A percentile compares a stretch with the other conserved stretches of the same genome.
phyloP scores from a whole-genome alignment of 2,329 filamentous ascomycete species.

The Cercospora brassicicola region DNA sequence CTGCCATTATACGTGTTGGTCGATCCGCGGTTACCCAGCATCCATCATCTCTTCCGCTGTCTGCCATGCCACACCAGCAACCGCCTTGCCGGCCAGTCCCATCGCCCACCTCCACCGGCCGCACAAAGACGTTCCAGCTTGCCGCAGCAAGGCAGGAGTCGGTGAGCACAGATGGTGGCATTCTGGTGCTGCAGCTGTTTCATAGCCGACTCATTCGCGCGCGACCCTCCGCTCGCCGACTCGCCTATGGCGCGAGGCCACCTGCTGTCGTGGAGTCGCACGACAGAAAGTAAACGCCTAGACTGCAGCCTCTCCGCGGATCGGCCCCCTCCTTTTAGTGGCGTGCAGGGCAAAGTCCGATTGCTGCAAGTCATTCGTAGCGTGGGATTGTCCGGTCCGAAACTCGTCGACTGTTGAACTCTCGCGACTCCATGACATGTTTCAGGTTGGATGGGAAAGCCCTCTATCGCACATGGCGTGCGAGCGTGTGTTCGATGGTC shows the following conservation, averaged over 20 bases:
- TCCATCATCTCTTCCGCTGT: neutral
- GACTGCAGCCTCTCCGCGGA: slow-evolving; percentile 1
- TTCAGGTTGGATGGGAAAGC: slow-evolving; percentile 9
- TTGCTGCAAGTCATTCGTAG: slow-evolving; percentile 21
- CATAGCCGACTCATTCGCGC: slow-evolving; percentile 22
- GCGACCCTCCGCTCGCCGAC: slow-evolving; percentile 13
- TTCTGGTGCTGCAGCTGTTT: slow-evolving; percentile 17
- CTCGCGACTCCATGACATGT: slow-evolving; percentile 7
- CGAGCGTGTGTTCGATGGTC: neutral
- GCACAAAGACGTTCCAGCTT: neutral
- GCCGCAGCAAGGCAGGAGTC: slow-evolving; percentile 10
- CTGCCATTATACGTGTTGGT: neutral
- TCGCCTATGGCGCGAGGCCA: neutral
- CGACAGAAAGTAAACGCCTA: slow-evolving; percentile 10
- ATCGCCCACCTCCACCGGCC: neutral
- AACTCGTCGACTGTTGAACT: slow-evolving; percentile 1
- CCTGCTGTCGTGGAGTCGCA: slow-evolving; percentile 2
- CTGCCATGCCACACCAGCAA: neutral
- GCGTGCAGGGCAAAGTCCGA: slow-evolving; percentile 16
- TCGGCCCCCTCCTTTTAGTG: slow-evolving; percentile 8
- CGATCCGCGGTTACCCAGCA: neutral
- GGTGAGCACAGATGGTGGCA: slow-evolving; percentile 6
- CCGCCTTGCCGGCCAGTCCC: neutral
- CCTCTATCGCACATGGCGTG: slow-evolving; percentile 6
- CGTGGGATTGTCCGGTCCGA: slow-evolving; percentile 8